phyloP scores from a whole-genome alignment of 768 basidiomycete species.

The Phaeolepiota aurea region DNA sequence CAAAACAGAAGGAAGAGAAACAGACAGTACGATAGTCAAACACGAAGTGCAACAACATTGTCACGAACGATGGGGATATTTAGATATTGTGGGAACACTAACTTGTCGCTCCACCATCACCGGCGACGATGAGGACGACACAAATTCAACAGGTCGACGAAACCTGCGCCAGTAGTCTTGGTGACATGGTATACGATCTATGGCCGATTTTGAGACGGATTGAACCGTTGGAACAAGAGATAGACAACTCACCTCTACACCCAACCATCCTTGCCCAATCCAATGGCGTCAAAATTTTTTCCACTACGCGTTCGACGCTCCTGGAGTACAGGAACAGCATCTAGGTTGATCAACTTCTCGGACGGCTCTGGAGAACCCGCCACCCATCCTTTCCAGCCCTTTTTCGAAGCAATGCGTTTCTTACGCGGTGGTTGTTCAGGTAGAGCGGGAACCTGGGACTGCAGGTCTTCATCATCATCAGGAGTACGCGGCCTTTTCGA shows the following conservation, averaged over 20 bases:
- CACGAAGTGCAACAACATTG: neutral
- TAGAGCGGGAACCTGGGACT: conserved; percentile 13
- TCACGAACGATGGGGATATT: conserved; percentile 10
- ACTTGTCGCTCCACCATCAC: conserved; percentile 7
- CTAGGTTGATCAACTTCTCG: conserved; percentile 75
- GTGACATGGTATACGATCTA: conserved; percentile 9
- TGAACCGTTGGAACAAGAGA: conserved; percentile 36
- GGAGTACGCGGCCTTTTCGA: conserved; percentile 77
- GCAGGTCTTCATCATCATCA: conserved; percentile 43
- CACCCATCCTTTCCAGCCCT: conserved; percentile 90
- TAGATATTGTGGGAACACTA: conserved; percentile 9
- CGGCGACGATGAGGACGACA: conserved; percentile 15
- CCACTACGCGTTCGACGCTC: conserved; percentile 79
- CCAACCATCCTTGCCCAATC: conserved; percentile 73
- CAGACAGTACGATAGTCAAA: neutral
- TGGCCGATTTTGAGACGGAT: conserved; percentile 31
- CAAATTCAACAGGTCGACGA: conserved; percentile 8
- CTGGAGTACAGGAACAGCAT: conserved; percentile 58
- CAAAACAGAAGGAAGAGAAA: neutral
- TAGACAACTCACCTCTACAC: conserved; percentile 46
- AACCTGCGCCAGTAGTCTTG: conserved; percentile 19
- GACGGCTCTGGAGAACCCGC: conserved; percentile 79
- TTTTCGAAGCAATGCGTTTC: conserved; percentile 61
- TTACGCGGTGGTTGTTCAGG: conserved; percentile 27
- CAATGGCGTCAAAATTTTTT: conserved; percentile 77